Percentiles rank a stretch among this genome's conserved stretches.
Conservation (phyloP, 2,329 filamentous ascomycete genomes). For the Sporothrix pallida region DNA sequence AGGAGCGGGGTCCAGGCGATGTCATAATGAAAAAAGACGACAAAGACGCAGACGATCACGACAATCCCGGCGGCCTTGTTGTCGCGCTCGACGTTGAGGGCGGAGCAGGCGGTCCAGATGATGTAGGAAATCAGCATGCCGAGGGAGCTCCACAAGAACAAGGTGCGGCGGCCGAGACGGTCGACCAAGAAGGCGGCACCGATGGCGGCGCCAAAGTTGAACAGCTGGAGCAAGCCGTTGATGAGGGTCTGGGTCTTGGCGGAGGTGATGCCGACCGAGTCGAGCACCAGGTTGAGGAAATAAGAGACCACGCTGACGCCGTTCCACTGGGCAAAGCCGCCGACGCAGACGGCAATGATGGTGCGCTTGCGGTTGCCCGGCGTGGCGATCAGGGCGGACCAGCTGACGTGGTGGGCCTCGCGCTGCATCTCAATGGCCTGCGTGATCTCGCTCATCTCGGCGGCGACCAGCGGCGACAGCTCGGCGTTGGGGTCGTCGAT, state of each 20-base stretch:
- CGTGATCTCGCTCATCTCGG: slow-evolving; percentile 42
- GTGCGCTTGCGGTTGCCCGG: slow-evolving; percentile 33
- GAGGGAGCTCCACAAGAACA: slow-evolving; percentile 66
- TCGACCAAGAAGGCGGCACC: slow-evolving; percentile 30
- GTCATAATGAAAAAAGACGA: slow-evolving; percentile 65
- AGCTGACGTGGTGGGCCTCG: slow-evolving; percentile 50
- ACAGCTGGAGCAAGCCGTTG: slow-evolving; percentile 28
- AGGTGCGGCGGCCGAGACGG: slow-evolving; percentile 42
- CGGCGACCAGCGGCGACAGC: slow-evolving; percentile 56
- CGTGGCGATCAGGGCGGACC: slow-evolving; percentile 28
- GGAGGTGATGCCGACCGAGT: slow-evolving; percentile 43
- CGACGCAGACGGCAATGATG: slow-evolving; percentile 24
- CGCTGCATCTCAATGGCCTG: slow-evolving; percentile 61
- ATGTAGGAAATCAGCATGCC: slow-evolving; percentile 49
- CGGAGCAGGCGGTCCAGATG: too few relatives aligned
- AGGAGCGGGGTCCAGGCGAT: slow-evolving; percentile 47
- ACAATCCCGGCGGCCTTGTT: slow-evolving; percentile 51
- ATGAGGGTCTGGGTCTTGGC: slow-evolving; percentile 37
- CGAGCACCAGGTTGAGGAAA: slow-evolving; percentile 43
- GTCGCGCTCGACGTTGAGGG: slow-evolving; percentile 63
- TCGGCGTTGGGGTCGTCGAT: slow-evolving; percentile 49
- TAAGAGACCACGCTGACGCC: slow-evolving; percentile 45
- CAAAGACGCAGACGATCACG: slow-evolving; percentile 67
- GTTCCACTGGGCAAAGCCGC: slow-evolving; percentile 34
- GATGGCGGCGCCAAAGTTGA: slow-evolving; percentile 37